Evolutionary conservation across 2,329 filamentous ascomycete genomes (phyloP).

Genomic region (Thermoascus crustaceus): DNA sequence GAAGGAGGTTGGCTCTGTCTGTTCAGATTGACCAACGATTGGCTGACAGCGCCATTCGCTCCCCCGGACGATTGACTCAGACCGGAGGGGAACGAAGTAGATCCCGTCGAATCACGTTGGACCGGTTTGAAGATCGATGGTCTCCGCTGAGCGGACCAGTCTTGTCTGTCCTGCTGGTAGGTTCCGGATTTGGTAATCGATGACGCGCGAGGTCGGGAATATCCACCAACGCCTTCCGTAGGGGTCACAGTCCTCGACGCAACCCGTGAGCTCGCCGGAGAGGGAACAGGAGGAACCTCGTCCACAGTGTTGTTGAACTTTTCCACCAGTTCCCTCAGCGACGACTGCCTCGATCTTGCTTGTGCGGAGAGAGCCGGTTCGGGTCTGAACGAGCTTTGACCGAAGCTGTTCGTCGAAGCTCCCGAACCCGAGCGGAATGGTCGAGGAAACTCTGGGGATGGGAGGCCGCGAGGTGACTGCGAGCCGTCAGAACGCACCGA

Average conservation of each 20-base stretch:
- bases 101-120: slow-evolving; percentile 5
- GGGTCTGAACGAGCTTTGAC: slow-evolving; percentile 13
- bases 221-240: slow-evolving; percentile 17
- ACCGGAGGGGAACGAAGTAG: neutral
- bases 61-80: neutral
- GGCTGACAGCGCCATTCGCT: slow-evolving; percentile 5
- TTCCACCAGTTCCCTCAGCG: slow-evolving; percentile 71
- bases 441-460: slow-evolving; percentile 15
- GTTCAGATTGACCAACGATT: slow-evolving; percentile 4
- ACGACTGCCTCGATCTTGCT: slow-evolving; percentile 46
- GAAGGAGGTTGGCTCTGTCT: slow-evolving; percentile 25
- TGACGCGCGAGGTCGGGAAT: slow-evolving; percentile 21
- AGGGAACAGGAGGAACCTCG: slow-evolving; percentile 36
- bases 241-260: slow-evolving; percentile 32
- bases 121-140: slow-evolving; percentile 8
- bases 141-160: slow-evolving; percentile 10
- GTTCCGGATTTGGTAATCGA: slow-evolving; percentile 14
- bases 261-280: slow-evolving; percentile 22
- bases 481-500: slow-evolving; percentile 11
- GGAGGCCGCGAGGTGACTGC: slow-evolving; percentile 18
- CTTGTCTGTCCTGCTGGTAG: slow-evolving; percentile 5
- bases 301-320: slow-evolving; percentile 62
- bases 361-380: slow-evolving; percentile 10
- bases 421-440: slow-evolving; percentile 27
- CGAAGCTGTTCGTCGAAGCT: slow-evolving; percentile 15